These are phyloP conservation scores for Telfairia occidentalis DNA, from an alignment of 331 rosid species.

Conservation along the genomic window DNA sequence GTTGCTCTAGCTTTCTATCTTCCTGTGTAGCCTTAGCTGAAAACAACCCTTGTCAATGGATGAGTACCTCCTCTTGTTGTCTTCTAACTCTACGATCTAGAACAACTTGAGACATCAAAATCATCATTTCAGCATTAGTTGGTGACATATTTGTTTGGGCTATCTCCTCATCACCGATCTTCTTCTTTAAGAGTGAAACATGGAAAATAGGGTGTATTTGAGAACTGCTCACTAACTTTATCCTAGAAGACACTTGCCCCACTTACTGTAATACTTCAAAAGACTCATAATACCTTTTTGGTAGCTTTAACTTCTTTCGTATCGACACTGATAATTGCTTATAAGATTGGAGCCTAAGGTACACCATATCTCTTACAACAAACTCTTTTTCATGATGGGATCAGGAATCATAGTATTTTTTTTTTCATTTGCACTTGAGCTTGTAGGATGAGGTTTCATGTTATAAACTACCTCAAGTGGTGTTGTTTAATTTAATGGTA, in stretches of 20 bases:
- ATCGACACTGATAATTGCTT: neutral
- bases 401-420: no score
- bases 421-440: no score
- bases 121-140: no score
- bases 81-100: no score
- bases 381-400: no score
- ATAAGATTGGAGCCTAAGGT: neutral
- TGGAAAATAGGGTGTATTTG: neutral
- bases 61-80: no score
- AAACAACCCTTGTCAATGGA: no score
- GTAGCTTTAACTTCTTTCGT: neutral
- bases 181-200: neutral
- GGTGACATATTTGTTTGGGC: no score
- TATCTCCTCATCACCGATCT: neutral
- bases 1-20: no score
- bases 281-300: neutral
- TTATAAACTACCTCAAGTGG: neutral
- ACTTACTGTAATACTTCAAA: neutral
- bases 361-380: no score
- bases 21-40: no score
- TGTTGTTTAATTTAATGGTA: neutral
- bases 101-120: no score
- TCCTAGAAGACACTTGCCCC: neutral
- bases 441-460: neutral
- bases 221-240: neutral